Conservation (phyloP, 192 early-diverging fungal genomes). For the Gryganskiella cystojenkinii region DNA sequence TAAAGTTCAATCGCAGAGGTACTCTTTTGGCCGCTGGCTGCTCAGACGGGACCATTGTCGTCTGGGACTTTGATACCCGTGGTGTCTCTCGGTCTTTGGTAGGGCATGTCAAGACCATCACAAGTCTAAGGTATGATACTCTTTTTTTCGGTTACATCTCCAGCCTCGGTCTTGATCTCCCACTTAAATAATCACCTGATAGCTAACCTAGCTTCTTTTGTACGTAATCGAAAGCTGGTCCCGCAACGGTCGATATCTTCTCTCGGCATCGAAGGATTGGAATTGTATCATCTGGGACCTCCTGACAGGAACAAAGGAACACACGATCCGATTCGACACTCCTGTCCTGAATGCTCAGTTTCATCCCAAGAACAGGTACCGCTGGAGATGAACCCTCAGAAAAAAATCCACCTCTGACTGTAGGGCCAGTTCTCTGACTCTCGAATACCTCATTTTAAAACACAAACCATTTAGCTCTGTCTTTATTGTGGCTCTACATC, state of each 20-base stretch:
- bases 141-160: neutral
- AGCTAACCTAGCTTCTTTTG: neutral
- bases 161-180: neutral
- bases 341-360: conserved; percentile 77
- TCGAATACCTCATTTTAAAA: conserved; percentile 28
- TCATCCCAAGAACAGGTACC: conserved; percentile 82
- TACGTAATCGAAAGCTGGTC: conserved; percentile 74
- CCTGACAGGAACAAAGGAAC: conserved; percentile 58
- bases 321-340: conserved; percentile 75
- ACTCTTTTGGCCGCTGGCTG: conserved; percentile 87
- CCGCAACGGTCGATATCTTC: conserved; percentile 77
- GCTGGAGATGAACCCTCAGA: conserved; percentile 20
- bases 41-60: conserved; percentile 78
- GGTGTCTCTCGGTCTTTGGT: conserved; percentile 73
- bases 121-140: conserved; percentile 87
- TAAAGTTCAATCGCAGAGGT: conserved; percentile 82
- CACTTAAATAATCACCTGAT: neutral
- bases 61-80: conserved; percentile 94
- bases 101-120: conserved; percentile 81
- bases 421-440: conserved; percentile 23
- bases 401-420: conserved; percentile 3
- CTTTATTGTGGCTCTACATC: conserved; percentile 63
- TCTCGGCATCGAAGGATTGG: conserved; percentile 85
- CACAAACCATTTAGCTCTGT: conserved; percentile 52
- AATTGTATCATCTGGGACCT: conserved; percentile 93